Percentiles rank a stretch among this genome's conserved stretches.
phyloP scores from a whole-genome alignment of 257 asterid species.

The Gardenia jasminoides region DNA sequence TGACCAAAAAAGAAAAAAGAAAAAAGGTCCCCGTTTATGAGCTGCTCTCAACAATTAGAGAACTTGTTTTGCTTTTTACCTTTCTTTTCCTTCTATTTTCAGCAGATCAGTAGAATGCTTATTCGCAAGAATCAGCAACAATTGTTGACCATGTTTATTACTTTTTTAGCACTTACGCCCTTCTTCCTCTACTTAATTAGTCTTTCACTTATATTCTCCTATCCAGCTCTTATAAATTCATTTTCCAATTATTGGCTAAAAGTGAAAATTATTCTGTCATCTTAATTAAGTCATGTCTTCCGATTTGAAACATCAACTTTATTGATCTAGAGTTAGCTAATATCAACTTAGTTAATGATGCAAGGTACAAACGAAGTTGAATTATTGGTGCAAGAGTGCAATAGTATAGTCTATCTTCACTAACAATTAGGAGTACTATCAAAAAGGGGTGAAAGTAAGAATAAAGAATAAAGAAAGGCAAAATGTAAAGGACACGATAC shows the following conservation, averaged over 20 bases:
- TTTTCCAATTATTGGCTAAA: not conserved
- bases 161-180: not conserved
- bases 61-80: not conserved
- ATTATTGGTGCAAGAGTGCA: not conserved
- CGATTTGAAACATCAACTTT: no score
- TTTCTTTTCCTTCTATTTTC: not conserved
- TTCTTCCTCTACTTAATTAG: not conserved
- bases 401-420: not conserved
- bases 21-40: not conserved
- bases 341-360: not conserved
- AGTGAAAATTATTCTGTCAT: not conserved
- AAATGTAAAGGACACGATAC: not conserved
- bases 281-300: no score
- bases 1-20: no score
- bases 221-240: not conserved
- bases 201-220: not conserved
- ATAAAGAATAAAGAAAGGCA: not conserved
- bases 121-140: not conserved
- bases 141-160: not conserved
- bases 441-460: not conserved
- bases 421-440: not conserved
- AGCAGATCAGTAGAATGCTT: not conserved
- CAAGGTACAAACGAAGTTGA: not conserved
- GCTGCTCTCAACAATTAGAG: constrained; percentile 9
- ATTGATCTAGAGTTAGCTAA: not conserved